Percentiles rank a stretch among this genome's conserved stretches.
Conservation (phyloP, 2,329 filamentous ascomycete species). For the Exophiala viscosa region DNA sequence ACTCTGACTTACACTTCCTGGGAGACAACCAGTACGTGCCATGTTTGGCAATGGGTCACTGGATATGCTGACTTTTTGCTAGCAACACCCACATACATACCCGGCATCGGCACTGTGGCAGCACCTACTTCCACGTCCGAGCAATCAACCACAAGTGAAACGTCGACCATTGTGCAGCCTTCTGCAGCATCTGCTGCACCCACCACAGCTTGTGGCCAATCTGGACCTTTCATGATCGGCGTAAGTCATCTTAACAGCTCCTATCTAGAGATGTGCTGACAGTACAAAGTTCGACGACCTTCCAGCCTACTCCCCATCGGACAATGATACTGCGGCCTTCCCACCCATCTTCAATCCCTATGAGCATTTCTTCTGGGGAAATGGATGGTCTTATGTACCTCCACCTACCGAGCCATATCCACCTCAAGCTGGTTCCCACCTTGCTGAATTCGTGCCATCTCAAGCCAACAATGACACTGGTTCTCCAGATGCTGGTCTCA, state of each 20-base stretch:
- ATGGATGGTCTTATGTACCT: constrained; percentile 49
- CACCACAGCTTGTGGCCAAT: constrained; percentile 20
- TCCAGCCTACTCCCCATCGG: constrained; percentile 24
- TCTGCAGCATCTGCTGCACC: constrained; percentile 4
- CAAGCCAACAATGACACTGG: constrained; percentile 44
- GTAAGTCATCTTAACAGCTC: constrained; percentile 9
- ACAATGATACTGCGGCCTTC: constrained; percentile 31
- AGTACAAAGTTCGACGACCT: constrained; percentile 31
- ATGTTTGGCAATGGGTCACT: neutral
- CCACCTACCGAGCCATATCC: constrained; percentile 43
- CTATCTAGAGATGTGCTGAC: neutral
- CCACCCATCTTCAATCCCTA: constrained; percentile 48
- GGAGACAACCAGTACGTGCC: constrained; percentile 25
- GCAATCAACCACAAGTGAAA: constrained; percentile 5
- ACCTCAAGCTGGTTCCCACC: constrained; percentile 30
- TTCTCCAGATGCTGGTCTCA: constrained; percentile 29
- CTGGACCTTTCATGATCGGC: constrained; percentile 20
- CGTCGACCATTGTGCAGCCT: constrained; percentile 4
- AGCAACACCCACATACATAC: constrained; percentile 12
- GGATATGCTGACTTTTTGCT: constrained; percentile 1
- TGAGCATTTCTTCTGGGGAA: constrained; percentile 50
- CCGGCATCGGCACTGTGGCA: constrained; percentile 14
- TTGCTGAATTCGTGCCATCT: constrained; percentile 38
- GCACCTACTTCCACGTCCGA: neutral
- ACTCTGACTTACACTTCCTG: constrained; percentile 22